A percentile compares a stretch with the other conserved stretches of the same genome.
Conservation (phyloP, 768 basidiomycete genomes). For the Dentipellis fragilis region DNA sequence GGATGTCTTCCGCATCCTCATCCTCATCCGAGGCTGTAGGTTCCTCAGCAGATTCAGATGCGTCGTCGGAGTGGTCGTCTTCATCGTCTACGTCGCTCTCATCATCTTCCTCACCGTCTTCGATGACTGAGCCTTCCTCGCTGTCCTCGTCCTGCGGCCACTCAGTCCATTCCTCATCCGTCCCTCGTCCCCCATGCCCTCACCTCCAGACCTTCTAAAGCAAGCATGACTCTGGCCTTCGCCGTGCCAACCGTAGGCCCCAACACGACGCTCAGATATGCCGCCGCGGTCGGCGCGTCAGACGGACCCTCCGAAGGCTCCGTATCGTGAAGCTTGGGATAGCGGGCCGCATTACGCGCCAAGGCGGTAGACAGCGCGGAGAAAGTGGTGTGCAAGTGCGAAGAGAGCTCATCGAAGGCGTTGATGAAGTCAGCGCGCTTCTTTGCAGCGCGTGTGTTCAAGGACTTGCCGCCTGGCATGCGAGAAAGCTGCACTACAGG, state of each 20-base stretch:
- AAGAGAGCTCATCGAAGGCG: conserved; percentile 61
- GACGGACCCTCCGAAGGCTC: neutral
- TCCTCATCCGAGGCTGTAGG: neutral
- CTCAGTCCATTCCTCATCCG: conserved; percentile 4
- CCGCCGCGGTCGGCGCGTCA: conserved; percentile 19
- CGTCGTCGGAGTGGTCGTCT: neutral
- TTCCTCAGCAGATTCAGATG: conserved; percentile 4
- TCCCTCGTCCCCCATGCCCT: conserved; percentile 22
- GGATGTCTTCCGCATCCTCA: neutral
- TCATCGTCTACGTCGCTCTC: conserved; percentile 9
- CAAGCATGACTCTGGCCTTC: conserved; percentile 50
- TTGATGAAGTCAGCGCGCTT: conserved; percentile 51
- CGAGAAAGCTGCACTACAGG: conserved; percentile 56
- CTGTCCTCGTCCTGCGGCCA: conserved; percentile 5
- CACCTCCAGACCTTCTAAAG: conserved; percentile 53
- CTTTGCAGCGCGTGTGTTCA: conserved; percentile 40
- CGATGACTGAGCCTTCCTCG: neutral
- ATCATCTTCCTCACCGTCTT: conserved; percentile 7
- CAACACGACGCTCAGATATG: conserved; percentile 52
- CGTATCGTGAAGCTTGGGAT: neutral
- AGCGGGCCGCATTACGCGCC: conserved; percentile 22
- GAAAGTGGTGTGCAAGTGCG: conserved; percentile 69
- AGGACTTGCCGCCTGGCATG: conserved; percentile 39
- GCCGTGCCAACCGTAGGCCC: conserved; percentile 57
- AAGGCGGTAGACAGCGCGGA: conserved; percentile 61